phyloP scores from a whole-genome alignment of 2,329 filamentous ascomycete species.

The Epichloe baconii region DNA sequence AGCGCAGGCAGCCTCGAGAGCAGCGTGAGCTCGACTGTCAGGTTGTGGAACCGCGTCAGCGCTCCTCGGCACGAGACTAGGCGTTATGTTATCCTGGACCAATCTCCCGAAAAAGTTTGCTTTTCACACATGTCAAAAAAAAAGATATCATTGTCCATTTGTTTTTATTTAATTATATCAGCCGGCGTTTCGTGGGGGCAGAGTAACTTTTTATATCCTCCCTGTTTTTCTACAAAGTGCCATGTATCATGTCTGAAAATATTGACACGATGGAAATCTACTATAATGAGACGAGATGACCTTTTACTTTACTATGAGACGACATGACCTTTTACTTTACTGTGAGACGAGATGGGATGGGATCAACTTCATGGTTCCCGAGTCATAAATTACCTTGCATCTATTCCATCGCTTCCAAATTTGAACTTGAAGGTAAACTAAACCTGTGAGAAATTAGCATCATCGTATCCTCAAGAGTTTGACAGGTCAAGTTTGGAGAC shows the following conservation, averaged over 20 bases:
- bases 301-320: not conserved
- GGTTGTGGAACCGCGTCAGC: slow-evolving; percentile 21
- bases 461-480: too few relatives aligned
- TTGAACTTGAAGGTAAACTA: too few relatives aligned
- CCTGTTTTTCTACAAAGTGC: slow-evolving; percentile 1
- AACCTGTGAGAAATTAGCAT: too few relatives aligned
- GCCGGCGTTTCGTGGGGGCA: slow-evolving; percentile 15
- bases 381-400: too few relatives aligned
- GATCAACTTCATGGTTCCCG: too few relatives aligned
- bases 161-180: not conserved
- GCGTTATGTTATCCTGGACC: not conserved
- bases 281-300: not conserved
- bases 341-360: not conserved
- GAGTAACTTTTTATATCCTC: slow-evolving; percentile 22
- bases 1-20: slow-evolving; percentile 21
- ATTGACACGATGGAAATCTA: not conserved
- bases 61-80: slow-evolving; percentile 19
- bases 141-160: too few relatives aligned
- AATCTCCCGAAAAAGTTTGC: not conserved
- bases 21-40: slow-evolving; percentile 19
- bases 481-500: too few relatives aligned
- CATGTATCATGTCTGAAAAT: not conserved
- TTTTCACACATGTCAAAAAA: not conserved
- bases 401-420: too few relatives aligned
- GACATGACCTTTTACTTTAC: not conserved